Base-by-base conservation (phyloP, 1,284 basidiomycete genomes). In the Inonotus hispidus region DNA sequence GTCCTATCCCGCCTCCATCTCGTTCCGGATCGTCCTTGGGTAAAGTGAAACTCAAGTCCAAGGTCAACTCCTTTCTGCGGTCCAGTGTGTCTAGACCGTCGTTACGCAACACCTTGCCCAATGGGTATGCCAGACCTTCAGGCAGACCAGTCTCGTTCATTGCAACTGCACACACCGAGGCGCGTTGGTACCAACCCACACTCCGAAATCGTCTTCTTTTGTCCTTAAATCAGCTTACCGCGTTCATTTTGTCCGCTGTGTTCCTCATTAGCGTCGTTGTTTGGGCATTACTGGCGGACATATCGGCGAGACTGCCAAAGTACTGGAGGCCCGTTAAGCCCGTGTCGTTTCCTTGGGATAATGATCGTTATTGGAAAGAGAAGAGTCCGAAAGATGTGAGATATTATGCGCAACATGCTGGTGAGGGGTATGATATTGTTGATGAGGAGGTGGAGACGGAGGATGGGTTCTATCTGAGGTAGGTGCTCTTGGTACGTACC, bases 381-480 rank as follows among this genome's bases (percentile, higher is more conserved):
- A 75, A 76, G 62, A 72, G 83, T 38, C 74, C 75, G 62, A 82
- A 82, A 63, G 80, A 83, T 64, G 78, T 82, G 2, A 69, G 71
- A 43, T 82, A 82, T 72, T 85, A 85, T 69, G 83, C 83, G 0
- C 68, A 68, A 23, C 72, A 74, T 54, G 76, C 79, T 49, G 55
- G 55, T 11, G 55, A 45, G 11, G 82, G 83, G 2, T 80, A 82
- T 68, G 80, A 83, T 63, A 81, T 85, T 52, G 72, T 78, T 58
- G 76, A 84, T 66, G 80, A 82, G 69, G 75, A 74, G 25, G 77
- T 82, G 21, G 79, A 82, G 68, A 84, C 82, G 0, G 77, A 83
- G 62, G 83, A 85, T 66, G 83, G 83, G 5, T 85, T 80, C 68
- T 73, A 73, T 43, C 69, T 84, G 38, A 74, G 70, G 75, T 75